Evolutionary conservation across 1,139 yeast species (phyloP), one percentile per base, ranked within the genome.

Genomic region (Lodderomyces theae): DNA sequence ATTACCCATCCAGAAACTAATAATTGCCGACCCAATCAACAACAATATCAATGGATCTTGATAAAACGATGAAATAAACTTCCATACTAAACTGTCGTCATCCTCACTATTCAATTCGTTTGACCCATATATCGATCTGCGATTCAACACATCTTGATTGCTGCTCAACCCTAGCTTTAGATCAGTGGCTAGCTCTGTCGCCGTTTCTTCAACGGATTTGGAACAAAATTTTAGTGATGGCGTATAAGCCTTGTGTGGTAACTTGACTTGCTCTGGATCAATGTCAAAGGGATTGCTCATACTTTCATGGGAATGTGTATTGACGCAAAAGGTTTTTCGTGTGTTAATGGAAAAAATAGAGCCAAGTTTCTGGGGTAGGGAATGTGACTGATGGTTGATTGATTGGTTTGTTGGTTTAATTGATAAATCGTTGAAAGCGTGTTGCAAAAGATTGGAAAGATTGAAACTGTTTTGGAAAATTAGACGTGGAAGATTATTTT

Each of bases 1-100:
- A 62, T 92, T 92, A 18, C 96, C 95, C 94, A 92, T 86, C 58
- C 86, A 64, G 51, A 92, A 84, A 50, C 94, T 82, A 28, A 92
- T 72, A 3, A 75, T 74, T 0, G 97, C 96, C 0, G 96, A 87
- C 0, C 94, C 97, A 35, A 89, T 86, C 54, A 92, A 72, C 42
- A 92, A 67, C 52, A 92, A 67, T 49, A 92, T 90, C 63, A 92
- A 72, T 13, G 96, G 96, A 63, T 90, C 95, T 52, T 85, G 92
- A 53, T 86, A 82, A 57, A 92, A 90, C 41, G 82, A 87, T 42
- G 83, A 72, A 18, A 88, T 42, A 53, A 92, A 92, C 59, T 86
- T 85, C 65, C 76, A 63, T 12, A 77, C 45, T 38, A 90, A 56
- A 44, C 79, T 77, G 51, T 90, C 97, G 33, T 85, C 89, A 41